Evolutionary conservation across 768 basidiomycete species (phyloP).

Genomic region (Boletus pseudo-olivaceus): DNA sequence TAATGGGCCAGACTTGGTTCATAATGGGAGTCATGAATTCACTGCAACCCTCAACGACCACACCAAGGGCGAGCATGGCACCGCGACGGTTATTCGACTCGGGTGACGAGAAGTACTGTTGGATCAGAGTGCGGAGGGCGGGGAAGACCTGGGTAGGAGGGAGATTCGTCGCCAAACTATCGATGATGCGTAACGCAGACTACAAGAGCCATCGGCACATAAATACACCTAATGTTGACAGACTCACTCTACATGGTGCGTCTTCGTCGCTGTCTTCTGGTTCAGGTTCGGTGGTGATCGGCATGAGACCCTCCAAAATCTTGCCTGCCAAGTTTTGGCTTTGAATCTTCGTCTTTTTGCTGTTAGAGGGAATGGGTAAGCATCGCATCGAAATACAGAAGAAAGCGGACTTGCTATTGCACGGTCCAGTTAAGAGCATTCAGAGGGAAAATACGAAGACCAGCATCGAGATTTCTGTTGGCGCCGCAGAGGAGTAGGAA

Average conservation of each 20-base stretch:
- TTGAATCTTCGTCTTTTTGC: conserved; percentile 96
- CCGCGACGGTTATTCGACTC: conserved; percentile 82
- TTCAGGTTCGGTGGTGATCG: conserved; percentile 90
- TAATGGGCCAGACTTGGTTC: conserved; percentile 87
- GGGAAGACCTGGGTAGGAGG: conserved; percentile 97
- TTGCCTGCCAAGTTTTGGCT: conserved; percentile 75
- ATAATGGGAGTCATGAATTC: conserved; percentile 97
- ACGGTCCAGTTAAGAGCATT: conserved; percentile 97
- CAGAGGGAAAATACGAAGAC: conserved; percentile 84
- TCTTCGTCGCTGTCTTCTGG: conserved; percentile 93
- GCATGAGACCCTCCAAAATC: conserved; percentile 90
- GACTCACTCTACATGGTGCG: conserved; percentile 81
- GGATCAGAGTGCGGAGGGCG: conserved; percentile 75
- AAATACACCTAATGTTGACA: not conserved
- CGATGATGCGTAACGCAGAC: conserved; percentile 94
- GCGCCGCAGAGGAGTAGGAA: conserved; percentile 86
- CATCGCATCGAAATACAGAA: not conserved
- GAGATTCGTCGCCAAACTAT: conserved; percentile 85
- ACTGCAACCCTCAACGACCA: conserved; percentile 95
- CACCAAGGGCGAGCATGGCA: conserved; percentile 93
- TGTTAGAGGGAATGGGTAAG: conserved; percentile 29
- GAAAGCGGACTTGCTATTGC: conserved; percentile 65
- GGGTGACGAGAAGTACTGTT: conserved; percentile 78
- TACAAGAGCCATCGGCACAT: conserved; percentile 28
- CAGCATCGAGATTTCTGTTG: conserved; percentile 69